Evolutionary conservation across 78 protist genomes (phyloP).

Genomic region (Chrysochromulina parva): DNA sequence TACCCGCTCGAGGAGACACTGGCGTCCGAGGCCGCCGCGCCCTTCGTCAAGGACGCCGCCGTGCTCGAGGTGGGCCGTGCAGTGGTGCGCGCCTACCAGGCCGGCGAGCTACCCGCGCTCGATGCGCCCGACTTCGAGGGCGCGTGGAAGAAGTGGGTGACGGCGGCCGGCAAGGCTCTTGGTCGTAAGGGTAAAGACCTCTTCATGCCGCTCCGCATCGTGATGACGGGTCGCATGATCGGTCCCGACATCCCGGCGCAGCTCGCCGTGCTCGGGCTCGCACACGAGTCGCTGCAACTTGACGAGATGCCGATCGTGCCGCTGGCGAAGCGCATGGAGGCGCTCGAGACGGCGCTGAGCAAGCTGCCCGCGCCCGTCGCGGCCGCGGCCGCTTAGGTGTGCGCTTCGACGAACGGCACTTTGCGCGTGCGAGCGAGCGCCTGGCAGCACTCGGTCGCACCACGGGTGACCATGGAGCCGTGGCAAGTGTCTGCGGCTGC

Average conservation of each 20-base stretch:
- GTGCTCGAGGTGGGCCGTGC: neutral
- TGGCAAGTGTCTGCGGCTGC: no score
- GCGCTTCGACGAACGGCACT: no score
- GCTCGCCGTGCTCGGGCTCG: neutral
- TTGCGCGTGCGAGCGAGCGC: no score
- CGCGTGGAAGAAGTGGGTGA: neutral
- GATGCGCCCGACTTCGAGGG: neutral
- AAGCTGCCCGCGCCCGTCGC: neutral
- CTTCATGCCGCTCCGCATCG: conserved; percentile 48
- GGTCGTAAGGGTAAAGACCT: conserved; percentile 35
- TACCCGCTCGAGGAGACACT: conserved; percentile 8
- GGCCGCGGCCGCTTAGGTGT: neutral
- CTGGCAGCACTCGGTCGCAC: no score
- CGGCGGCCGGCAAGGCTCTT: conserved; percentile 17
- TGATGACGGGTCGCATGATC: conserved; percentile 15
- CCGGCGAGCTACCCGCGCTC: neutral
- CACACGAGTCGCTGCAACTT: neutral
- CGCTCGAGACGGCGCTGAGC: neutral
- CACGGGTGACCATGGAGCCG: no score
- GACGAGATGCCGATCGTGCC: neutral
- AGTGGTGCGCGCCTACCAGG: neutral
- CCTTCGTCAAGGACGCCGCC: neutral
- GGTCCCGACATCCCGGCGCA: conserved; percentile 37
- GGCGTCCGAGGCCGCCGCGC: neutral
- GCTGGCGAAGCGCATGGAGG: neutral